Conservation (phyloP, 108 stramenopile genomes). For the Seminavis robusta region DNA sequence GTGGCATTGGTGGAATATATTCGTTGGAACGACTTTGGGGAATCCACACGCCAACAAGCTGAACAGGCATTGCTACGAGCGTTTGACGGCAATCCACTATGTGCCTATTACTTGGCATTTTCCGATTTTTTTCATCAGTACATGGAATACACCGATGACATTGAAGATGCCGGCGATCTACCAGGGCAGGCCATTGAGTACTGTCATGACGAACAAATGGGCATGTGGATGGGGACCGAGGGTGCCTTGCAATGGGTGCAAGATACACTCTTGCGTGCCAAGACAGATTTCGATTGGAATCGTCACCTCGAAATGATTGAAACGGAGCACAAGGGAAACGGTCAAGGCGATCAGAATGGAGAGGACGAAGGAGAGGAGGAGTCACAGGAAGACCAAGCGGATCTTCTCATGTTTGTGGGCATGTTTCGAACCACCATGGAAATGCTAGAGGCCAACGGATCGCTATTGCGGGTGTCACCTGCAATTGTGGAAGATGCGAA, state of each 20-base stretch:
- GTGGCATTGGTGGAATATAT: conserved; percentile 72
- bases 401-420: conserved; percentile 82
- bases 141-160: conserved; percentile 82
- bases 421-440: conserved; percentile 93
- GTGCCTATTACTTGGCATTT: conserved; percentile 74
- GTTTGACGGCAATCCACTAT: conserved; percentile 67
- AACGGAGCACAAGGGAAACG: conserved; percentile 11
- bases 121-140: conserved; percentile 53
- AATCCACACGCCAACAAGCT: conserved; percentile 55
- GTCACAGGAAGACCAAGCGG: conserved; percentile 46
- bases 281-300: conserved; percentile 64
- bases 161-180: conserved; percentile 71
- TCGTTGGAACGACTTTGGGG: no score
- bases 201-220: conserved; percentile 57
- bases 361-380: conserved; percentile 39
- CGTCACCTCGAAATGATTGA: conserved; percentile 31
- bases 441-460: conserved; percentile 81
- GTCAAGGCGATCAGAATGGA: conserved; percentile 21
- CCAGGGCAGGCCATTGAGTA: conserved; percentile 89
- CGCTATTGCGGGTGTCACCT: no score
- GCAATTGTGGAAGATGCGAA: no score
- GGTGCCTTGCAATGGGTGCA: no score
- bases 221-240: conserved; percentile 67
- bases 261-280: conserved; percentile 7
- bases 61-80: conserved; percentile 40